Evolutionary conservation across 2,329 filamentous ascomycete genomes (phyloP).

Genomic region (Talaromyces atroroseus): DNA sequence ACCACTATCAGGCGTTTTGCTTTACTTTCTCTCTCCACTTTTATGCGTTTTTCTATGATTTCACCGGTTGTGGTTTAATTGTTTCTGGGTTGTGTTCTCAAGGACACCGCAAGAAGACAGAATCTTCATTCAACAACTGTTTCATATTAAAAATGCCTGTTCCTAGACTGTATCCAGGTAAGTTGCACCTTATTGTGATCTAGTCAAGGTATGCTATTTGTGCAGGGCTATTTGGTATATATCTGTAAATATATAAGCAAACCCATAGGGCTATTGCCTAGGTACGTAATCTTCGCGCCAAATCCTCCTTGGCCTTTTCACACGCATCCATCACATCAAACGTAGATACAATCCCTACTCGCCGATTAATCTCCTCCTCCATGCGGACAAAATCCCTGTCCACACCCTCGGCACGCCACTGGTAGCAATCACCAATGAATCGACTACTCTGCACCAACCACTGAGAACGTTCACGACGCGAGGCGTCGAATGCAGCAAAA

Average conservation of each 20-base stretch:
- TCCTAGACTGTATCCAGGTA: too few relatives aligned
- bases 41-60: background rate
- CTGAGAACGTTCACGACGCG: conserved; percentile 47
- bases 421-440: conserved; percentile 34
- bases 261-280: background rate
- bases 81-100: background rate
- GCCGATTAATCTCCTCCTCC: conserved; percentile 18
- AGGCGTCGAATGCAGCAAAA: conserved; percentile 49
- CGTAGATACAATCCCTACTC: conserved; percentile 11
- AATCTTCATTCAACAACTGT: background rate
- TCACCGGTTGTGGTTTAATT: background rate
- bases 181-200: too few relatives aligned
- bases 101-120: background rate
- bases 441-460: conserved; percentile 48
- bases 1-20: background rate
- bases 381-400: conserved; percentile 24
- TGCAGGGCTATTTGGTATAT: too few relatives aligned
- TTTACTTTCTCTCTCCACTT: background rate
- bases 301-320: background rate
- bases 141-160: too few relatives aligned
- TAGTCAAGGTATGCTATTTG: too few relatives aligned
- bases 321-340: background rate
- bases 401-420: conserved; percentile 23
- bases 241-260: too few relatives aligned
- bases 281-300: background rate